Conservation (phyloP, 108 stramenopile genomes). For the Aureococcus anophagefferens region DNA sequence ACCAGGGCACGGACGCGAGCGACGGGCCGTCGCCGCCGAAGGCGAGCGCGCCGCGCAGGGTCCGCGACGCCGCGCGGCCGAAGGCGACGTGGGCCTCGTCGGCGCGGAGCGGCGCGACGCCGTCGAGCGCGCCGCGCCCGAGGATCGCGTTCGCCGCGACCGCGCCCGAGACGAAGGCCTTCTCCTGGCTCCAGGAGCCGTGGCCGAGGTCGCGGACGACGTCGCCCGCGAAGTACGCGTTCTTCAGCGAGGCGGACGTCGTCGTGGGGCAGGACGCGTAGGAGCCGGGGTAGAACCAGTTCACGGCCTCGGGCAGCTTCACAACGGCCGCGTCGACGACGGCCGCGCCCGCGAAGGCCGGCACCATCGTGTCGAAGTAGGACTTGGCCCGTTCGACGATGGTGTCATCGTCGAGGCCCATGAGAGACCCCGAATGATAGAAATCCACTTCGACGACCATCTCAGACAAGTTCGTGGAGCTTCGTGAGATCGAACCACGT, state of each 20-base stretch:
- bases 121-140: slow-evolving; percentile 11
- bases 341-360: slow-evolving; percentile 18
- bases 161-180: slow-evolving; percentile 67
- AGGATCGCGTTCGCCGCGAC: slow-evolving; percentile 58
- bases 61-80: slow-evolving; percentile 20
- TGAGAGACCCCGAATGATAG: slow-evolving; percentile 57
- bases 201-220: slow-evolving; percentile 50
- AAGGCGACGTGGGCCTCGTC: slow-evolving; percentile 65
- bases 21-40: too few relatives aligned
- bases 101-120: slow-evolving; percentile 41
- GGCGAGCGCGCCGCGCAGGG: too few relatives aligned
- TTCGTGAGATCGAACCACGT: slow-evolving; percentile 66
- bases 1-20: too few relatives aligned
- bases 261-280: slow-evolving; percentile 54
- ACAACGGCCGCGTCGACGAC: slow-evolving; percentile 58
- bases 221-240: slow-evolving; percentile 64
- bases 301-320: slow-evolving; percentile 51
- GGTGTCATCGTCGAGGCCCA: slow-evolving; percentile 52
- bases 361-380: slow-evolving; percentile 48
- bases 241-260: slow-evolving; percentile 35
- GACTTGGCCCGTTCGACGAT: slow-evolving; percentile 56
- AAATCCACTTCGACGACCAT: slow-evolving; percentile 65
- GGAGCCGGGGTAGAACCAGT: slow-evolving; percentile 62
- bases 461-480: slow-evolving; percentile 41
- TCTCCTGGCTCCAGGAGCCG: slow-evolving; percentile 74